Evolutionary conservation across 2,329 filamentous ascomycete species (phyloP), one percentile per base, ranked within the genome.

Genomic region (Mariannaea sp.): DNA sequence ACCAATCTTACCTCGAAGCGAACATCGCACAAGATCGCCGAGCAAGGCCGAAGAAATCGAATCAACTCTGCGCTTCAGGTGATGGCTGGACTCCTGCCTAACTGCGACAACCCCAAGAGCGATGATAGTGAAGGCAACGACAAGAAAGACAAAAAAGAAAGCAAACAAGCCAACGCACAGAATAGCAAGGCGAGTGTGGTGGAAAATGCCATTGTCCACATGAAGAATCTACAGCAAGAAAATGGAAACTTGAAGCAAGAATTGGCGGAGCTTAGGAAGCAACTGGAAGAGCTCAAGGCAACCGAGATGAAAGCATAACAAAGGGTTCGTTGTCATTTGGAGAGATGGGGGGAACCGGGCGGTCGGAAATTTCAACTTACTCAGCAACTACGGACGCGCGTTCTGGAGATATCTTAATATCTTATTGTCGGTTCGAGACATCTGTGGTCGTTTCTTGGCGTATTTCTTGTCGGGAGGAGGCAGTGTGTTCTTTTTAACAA

Each of bases 131-230:
- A 78, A 14, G 29, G 41, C 22, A 75, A 77, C 20, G 77, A 78
- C 1, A 73, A 78, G 64, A 78, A 81, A 68, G 73, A 77, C 24
- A 73, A 78, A 63, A 78, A 81, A 68, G 73, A 77, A 24, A 69
- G 68, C 6, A 80, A 79, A 64, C 75, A 75, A 48, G 71, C 70
- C 6, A 77, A 75, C 53, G 81, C 84, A 46, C 85, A 88, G 26
- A 92, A 87, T 66, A 97, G 92, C 74, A 99, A 97, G 71, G 94
- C 94, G 1, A 96, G 90, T 62, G 97, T 95, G 1, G 94, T 99
- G n/a, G 94, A 99, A 73, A 87, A 90, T 74, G 94, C 94, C 1
- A 97, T 97, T 65, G 87, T 92, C 52, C 97, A 97, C 69, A 97
- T 99, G 75, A 93, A 90, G 72, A 82, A 86, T 55, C 74, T 99